Percentiles rank a stretch among this genome's conserved stretches.
phyloP scores from a whole-genome alignment of 2,329 filamentous ascomycete species.

The Alternaria sp. region DNA sequence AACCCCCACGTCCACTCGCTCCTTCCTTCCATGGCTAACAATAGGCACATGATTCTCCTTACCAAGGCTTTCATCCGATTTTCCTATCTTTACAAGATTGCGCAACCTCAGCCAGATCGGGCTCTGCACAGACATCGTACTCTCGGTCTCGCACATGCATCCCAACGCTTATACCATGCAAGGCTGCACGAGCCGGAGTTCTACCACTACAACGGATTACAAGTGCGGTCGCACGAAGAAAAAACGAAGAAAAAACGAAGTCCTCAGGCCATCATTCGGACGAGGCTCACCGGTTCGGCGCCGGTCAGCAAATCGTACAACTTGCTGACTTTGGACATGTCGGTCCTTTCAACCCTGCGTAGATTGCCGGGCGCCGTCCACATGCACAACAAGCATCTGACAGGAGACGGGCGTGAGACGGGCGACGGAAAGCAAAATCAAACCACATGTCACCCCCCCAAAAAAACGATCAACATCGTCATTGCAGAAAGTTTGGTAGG shows the following conservation, averaged over 20 bases:
- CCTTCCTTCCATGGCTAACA: background rate
- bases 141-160: background rate
- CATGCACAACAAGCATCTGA: background rate
- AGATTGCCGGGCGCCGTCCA: background rate
- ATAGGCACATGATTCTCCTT: background rate
- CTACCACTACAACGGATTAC: background rate
- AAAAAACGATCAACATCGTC: background rate
- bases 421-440: background rate
- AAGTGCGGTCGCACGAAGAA: background rate
- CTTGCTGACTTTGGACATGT: background rate
- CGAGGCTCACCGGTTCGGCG: background rate
- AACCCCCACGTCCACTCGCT: background rate
- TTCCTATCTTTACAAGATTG: background rate
- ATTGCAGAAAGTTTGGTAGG: background rate
- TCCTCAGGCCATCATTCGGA: background rate
- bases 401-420: background rate
- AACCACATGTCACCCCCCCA: background rate
- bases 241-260: background rate
- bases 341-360: background rate
- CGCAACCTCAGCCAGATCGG: background rate
- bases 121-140: conserved; percentile 2
- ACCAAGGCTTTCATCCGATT: background rate
- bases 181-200: conserved; percentile 3
- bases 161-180: background rate
- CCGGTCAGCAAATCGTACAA: background rate